These are phyloP conservation scores for Fusarium transvaalense DNA, from an alignment of 2,329 filamentous ascomycete genomes.

Conservation along the genomic window DNA sequence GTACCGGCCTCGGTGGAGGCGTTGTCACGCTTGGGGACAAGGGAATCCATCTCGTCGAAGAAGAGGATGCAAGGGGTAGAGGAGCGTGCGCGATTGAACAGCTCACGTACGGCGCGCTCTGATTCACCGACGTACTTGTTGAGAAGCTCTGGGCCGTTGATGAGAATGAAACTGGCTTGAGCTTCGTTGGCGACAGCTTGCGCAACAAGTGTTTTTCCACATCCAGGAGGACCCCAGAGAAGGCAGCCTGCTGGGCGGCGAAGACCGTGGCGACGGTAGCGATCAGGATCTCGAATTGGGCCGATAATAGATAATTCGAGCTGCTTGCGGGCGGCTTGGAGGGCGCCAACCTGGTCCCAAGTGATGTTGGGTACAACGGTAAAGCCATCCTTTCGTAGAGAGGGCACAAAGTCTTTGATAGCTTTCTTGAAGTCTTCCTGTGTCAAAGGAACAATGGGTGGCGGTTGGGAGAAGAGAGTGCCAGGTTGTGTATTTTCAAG, in stretches of 20 bases:
- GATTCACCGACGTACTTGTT: constrained; percentile 99
- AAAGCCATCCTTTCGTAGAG: constrained; percentile 88
- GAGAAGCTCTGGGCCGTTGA: constrained; percentile 94
- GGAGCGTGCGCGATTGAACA: constrained; percentile 88
- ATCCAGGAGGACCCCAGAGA: constrained; percentile 96
- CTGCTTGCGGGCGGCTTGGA: constrained; percentile 82
- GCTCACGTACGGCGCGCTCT: constrained; percentile 90
- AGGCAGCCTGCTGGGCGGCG: constrained; percentile 86
- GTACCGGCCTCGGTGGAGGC: constrained; percentile 84
- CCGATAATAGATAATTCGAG: constrained; percentile 89
- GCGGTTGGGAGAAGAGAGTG: constrained; percentile 5
- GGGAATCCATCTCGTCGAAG: constrained; percentile 96
- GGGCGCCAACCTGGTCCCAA: constrained; percentile 91
- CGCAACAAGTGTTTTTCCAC: constrained; percentile 94
- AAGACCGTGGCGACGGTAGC: constrained; percentile 82
- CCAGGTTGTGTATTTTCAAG: constrained; percentile 9
- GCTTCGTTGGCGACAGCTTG: constrained; percentile 97
- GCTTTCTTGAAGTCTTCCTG: constrained; percentile 76
- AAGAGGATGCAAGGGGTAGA: constrained; percentile 95
- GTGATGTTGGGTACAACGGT: constrained; percentile 93
- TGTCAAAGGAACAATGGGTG: constrained; percentile 27
- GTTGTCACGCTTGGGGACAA: constrained; percentile 87
- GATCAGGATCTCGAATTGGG: constrained; percentile 84
- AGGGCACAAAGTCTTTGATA: constrained; percentile 73
- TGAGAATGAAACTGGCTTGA: constrained; percentile 96